Percentiles rank a stretch among this genome's conserved stretches.
phyloP scores from a whole-genome alignment of 2,329 filamentous ascomycete species.

The Talaromyces piceae region DNA sequence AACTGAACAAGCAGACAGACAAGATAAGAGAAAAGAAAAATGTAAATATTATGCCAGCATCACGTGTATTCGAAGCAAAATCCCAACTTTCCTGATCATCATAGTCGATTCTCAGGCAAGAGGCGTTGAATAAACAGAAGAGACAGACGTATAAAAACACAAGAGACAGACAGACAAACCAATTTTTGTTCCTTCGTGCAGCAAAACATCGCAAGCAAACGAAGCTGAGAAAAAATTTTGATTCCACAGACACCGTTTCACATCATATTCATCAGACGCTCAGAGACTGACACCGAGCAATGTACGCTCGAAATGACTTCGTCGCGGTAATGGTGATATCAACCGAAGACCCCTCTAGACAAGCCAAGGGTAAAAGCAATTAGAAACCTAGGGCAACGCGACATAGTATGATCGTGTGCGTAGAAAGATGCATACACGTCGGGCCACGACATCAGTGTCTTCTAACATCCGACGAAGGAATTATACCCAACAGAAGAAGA shows the following conservation, averaged over 20 bases:
- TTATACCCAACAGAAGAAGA: no score
- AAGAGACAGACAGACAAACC: no score
- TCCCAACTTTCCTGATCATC: background rate
- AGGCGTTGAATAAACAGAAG: background rate
- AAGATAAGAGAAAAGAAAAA: background rate
- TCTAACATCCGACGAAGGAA: constrained; percentile 9
- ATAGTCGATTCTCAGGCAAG: background rate
- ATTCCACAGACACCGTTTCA: constrained; percentile 1
- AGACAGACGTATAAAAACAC: background rate
- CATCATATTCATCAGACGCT: constrained; percentile 4
- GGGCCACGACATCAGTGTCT: constrained; percentile 19
- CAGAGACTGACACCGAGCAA: background rate
- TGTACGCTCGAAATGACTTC: background rate
- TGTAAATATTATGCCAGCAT: background rate
- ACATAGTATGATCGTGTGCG: constrained; percentile 1
- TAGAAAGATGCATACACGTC: constrained; percentile 7
- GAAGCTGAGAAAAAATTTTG: background rate
- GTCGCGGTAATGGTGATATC: background rate
- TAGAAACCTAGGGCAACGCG: constrained; percentile 1
- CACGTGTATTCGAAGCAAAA: background rate
- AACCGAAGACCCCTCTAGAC: constrained; percentile 3
- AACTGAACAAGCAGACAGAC: background rate
- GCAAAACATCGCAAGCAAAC: background rate
- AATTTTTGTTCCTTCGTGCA: constrained; percentile 1
- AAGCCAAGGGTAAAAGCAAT: constrained; percentile 5